Percentiles rank a stretch among this genome's conserved stretches.
Conservation (phyloP, 768 basidiomycete species). For the Termitomyces sp. region DNA sequence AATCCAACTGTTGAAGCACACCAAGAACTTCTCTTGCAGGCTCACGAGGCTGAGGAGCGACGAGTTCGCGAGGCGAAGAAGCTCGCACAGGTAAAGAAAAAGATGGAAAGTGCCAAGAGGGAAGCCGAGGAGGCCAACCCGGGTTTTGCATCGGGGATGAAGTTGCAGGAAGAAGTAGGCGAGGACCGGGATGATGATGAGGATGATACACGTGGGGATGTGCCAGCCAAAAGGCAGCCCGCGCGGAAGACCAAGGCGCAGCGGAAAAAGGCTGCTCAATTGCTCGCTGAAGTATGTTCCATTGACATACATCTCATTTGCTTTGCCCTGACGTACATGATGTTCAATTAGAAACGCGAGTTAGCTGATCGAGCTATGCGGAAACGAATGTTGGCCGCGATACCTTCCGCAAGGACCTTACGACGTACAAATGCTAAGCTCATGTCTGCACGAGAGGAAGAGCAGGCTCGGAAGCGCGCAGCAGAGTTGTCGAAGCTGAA, state of each 20-base stretch:
- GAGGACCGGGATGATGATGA: constrained; percentile 31
- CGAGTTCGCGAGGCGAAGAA: constrained; percentile 48
- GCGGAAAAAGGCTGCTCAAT: constrained; percentile 57
- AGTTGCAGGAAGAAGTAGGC: constrained; percentile 34
- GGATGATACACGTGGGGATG: constrained; percentile 29
- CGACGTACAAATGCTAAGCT: constrained; percentile 35
- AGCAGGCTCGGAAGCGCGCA: constrained; percentile 34
- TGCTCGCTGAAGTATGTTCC: constrained; percentile 55
- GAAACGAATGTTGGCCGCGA: constrained; percentile 56
- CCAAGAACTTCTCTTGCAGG: constrained; percentile 61
- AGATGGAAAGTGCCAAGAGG: constrained; percentile 45
- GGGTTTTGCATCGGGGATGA: constrained; percentile 4
- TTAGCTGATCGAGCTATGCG: constrained; percentile 52
- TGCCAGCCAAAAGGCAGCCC: constrained; percentile 32
- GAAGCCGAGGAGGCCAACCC: constrained; percentile 16
- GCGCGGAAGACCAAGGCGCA: constrained; percentile 46
- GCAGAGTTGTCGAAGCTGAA: constrained; percentile 45
- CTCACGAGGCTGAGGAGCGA: constrained; percentile 60
- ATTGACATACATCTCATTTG: not conserved
- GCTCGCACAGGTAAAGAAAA: constrained; percentile 46
- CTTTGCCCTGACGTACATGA: not conserved
- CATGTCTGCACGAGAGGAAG: constrained; percentile 35
- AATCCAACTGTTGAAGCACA: constrained; percentile 79
- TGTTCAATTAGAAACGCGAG: constrained; percentile 48
- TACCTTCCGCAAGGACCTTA: constrained; percentile 51